phyloP scores from a whole-genome alignment of 805 yeast genomes.

The Vanderwaltozyma polyspora region DNA sequence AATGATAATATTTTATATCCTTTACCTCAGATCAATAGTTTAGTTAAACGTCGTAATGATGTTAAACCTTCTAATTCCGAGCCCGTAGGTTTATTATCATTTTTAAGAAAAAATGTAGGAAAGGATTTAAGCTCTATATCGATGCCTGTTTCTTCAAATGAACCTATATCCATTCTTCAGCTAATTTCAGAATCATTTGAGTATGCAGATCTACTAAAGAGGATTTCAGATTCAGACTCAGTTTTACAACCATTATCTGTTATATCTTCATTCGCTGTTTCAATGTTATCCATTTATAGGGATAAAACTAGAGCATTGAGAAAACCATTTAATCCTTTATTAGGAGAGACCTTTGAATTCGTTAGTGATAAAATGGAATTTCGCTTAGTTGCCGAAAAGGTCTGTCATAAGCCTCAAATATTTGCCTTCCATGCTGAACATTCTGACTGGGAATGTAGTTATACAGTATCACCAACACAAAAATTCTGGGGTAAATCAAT shows the following conservation, averaged over 20 bases:
- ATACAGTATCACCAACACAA: constrained; percentile 63
- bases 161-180: constrained; percentile 78
- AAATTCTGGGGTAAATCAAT: constrained; percentile 93
- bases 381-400: constrained; percentile 73
- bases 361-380: constrained; percentile 75
- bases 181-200: constrained; percentile 72
- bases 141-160: constrained; percentile 92
- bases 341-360: constrained; percentile 88
- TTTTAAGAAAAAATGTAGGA: constrained; percentile 83
- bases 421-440: constrained; percentile 75
- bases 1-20: constrained; percentile 41
- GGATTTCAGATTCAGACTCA: constrained; percentile 39
- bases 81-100: constrained; percentile 75
- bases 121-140: constrained; percentile 77
- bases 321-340: constrained; percentile 88
- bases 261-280: constrained; percentile 69
- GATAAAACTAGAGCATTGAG: constrained; percentile 65
- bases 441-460: constrained; percentile 54
- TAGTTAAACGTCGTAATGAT: constrained; percentile 44
- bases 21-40: constrained; percentile 33
- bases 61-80: constrained; percentile 46
- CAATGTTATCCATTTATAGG: constrained; percentile 59
- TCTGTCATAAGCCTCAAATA: constrained; percentile 70
- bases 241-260: constrained; percentile 53
- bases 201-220: constrained; percentile 48